Base-by-base conservation (phyloP, 2,329 filamentous ascomycete species). In the Penicillium oxalicum region DNA sequence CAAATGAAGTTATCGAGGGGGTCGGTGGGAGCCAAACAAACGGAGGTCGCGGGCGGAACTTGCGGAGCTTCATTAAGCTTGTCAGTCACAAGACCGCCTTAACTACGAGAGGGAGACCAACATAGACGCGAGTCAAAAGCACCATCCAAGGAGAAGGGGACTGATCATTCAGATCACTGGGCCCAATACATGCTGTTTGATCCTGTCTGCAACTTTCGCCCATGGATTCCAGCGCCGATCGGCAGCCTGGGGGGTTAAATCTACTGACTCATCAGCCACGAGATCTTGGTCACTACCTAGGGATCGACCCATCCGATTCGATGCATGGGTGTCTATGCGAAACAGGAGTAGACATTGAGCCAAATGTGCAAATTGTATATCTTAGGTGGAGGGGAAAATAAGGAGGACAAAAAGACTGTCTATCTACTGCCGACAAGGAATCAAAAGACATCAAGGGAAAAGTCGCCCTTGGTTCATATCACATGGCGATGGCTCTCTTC, bases 371-470 rank as follows among this genome's bases (percentile, higher is more conserved):
- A 52, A 50, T 56, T 60, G 55, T 67, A 65, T 65, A 65, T 67
- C 66, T 53, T 18, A 18, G 55, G 55, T 54, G 61, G 54, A 51
- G 54, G 58, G 47, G 58, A 49, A 40, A 34, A 43, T 26, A n/a
- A 13, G 25, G 18, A 18, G 18, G 18, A 18, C 18, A 18, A 18
- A 18, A 18, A 18, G 18, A 24, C 47, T 54, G 54, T 67, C 63
- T 66, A 68, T 68, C 64, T 68, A 67, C 64, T 63, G 58, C 57
- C 58, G 55, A 56, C 48, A 58, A 48, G 50, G 49, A 46, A 49
- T 52, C 49, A 47, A 54, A 53, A 54, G 48, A 58, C 51, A 58
- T 56, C 49, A 53, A 46, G 48, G 40, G 54, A 47, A 18, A 18
- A 18, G 40, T 54, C 53, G 43, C 45, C 53, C 54, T 51, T 50